Conservation (phyloP, 2,329 filamentous ascomycete genomes). For the Aureobasidium sp. region DNA sequence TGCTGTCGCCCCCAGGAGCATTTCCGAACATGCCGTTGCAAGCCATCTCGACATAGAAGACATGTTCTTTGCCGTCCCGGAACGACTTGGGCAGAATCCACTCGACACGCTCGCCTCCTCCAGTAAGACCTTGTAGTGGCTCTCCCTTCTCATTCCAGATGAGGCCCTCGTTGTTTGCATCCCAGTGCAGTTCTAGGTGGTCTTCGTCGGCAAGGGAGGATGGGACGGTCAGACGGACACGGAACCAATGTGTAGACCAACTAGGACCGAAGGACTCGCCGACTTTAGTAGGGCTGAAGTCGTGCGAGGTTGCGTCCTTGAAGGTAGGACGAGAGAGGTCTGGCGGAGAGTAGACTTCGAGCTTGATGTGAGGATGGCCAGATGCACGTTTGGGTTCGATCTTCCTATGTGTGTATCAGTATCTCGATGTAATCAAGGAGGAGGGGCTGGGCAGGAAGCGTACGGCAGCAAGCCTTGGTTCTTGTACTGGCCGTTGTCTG, state of each 20-base stretch:
- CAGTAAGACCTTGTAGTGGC: constrained; percentile 85
- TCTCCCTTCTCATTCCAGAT: constrained; percentile 88
- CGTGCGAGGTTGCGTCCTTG: constrained; percentile 62
- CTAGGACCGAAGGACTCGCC: constrained; percentile 83
- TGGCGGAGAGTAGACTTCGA: constrained; percentile 80
- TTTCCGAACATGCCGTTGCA: constrained; percentile 99
- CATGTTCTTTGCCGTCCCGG: constrained; percentile 78
- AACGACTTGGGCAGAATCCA: constrained; percentile 82
- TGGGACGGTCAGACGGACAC: constrained; percentile 71
- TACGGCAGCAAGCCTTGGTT: constrained; percentile 47
- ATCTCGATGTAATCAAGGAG: background rate
- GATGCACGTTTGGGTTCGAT: constrained; percentile 61
- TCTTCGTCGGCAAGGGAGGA: constrained; percentile 65
- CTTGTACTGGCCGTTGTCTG: constrained; percentile 59
- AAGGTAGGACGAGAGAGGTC: constrained; percentile 75
- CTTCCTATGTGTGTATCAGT: constrained; percentile 39
- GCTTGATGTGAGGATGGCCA: constrained; percentile 70
- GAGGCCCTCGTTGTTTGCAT: constrained; percentile 88
- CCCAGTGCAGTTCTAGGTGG: constrained; percentile 92
- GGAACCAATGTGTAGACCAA: constrained; percentile 98
- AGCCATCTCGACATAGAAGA: constrained; percentile 95
- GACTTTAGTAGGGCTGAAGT: constrained; percentile 66
- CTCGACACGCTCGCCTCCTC: constrained; percentile 78
- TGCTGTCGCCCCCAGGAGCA: constrained; percentile 72
- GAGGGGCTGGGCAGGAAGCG: constrained; percentile 26